These are phyloP conservation scores for Eucalyptus shirleyi DNA, from an alignment of 345 rosid species.

Conservation along the genomic window DNA sequence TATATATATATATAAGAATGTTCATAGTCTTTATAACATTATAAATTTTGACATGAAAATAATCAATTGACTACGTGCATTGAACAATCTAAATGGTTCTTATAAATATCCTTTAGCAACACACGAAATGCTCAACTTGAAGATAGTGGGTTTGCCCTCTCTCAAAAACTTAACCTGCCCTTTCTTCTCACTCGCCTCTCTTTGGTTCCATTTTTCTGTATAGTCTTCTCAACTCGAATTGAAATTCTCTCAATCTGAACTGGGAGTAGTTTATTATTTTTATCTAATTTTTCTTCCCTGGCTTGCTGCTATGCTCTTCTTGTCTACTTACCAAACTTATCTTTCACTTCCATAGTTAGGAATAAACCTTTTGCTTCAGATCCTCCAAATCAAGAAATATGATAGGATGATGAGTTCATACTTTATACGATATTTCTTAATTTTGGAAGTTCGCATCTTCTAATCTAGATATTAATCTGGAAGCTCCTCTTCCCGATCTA, in stretches of 20 bases:
- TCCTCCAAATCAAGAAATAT: too few relatives aligned
- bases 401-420: not conserved
- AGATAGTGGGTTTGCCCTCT: too few relatives aligned
- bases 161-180: too few relatives aligned
- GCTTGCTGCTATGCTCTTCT: not conserved
- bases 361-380: rapidly evolving
- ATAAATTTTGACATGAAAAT: not conserved
- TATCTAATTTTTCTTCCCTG: rapidly evolving
- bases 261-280: too few relatives aligned
- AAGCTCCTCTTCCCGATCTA: not conserved
- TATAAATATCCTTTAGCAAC: not conserved
- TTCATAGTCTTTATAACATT: not conserved
- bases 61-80: not conserved
- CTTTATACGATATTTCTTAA: rapidly evolving
- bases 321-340: too few relatives aligned
- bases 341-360: not conserved
- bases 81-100: not conserved
- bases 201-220: too few relatives aligned
- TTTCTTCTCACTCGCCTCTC: too few relatives aligned
- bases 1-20: too few relatives aligned
- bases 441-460: rapidly evolving
- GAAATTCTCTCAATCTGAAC: not conserved
- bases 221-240: not conserved
- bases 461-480: rapidly evolving
- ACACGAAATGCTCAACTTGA: too few relatives aligned